Base-by-base conservation (phyloP, 1,284 basidiomycete genomes). In the Trichosporon sp. region DNA sequence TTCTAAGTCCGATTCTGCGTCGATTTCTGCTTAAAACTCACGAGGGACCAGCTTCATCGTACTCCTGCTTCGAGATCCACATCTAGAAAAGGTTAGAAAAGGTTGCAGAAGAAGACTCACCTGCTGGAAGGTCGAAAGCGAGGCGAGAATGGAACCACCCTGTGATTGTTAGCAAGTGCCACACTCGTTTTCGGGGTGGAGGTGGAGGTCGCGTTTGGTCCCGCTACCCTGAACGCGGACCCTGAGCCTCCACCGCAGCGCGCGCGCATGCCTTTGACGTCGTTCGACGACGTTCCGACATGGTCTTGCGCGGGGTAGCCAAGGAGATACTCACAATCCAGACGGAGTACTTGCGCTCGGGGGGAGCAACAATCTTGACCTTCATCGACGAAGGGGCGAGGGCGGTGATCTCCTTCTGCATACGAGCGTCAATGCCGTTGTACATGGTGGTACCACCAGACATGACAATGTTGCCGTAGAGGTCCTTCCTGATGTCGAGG, bases 381-480 rank as follows among this genome's bases (percentile, higher is more conserved):
- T 95, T 97, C 92, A 97, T 88, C 72, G 86, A 87, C 66, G 83
- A 84, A 56, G 96, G 95, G 70, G 93, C 89, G 73, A 98, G 88
- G 37, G 91, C 88, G 65, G 92, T 93, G 83, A 98, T 89, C 87
- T 98, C 96, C 88, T 96, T 96, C 88, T 96, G 94, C 94, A 98
- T 96, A 82, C 96, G 92, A 87, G 98, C 95, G 79, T 94, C 83
- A 80, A 97, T 95, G 88, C 95, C 95, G 76, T 94, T 92, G 91
- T 94, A 96, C 94, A 97, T 96, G 80, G 94, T 97, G 75, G 93
- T 95, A 85, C 95, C 94, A 83, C 95, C 95, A 69, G 94, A 96
- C 80, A 97, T 90, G 81, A 92, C 90, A 75, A 92, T 90, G 85
- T 92, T 74, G 66, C 69, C 71, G 74, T 73, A 75, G 71, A 74